phyloP scores from a whole-genome alignment of 2,329 filamentous ascomycete genomes.

The Penicillium sp. region DNA sequence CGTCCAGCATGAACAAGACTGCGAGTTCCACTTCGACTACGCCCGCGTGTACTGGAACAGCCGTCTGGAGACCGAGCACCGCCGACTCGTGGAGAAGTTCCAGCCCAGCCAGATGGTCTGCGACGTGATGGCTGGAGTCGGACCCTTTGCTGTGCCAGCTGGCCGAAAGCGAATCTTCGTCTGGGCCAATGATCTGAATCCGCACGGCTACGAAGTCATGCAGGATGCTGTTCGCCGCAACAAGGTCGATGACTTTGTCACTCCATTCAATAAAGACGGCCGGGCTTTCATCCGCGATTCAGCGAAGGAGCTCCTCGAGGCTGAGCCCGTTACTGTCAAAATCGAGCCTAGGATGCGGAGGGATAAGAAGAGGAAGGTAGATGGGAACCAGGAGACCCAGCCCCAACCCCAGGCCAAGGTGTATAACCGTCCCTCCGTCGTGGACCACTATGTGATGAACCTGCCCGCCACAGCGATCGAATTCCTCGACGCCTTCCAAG shows the following conservation, averaged over 20 bases:
- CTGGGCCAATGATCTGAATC: conserved; percentile 97
- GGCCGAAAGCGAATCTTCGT: conserved; percentile 90
- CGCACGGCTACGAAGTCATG: conserved; percentile 78
- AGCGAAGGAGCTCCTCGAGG: conserved; percentile 58
- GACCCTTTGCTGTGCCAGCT: conserved; percentile 90
- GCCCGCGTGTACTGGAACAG: conserved; percentile 98
- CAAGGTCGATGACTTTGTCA: conserved; percentile 78
- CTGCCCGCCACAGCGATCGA: conserved; percentile 86
- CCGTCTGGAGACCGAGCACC: conserved; percentile 86
- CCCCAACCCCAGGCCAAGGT: conserved; percentile 27
- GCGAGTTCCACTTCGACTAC: conserved; percentile 91
- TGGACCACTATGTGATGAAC: conserved; percentile 98
- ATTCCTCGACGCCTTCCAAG: conserved; percentile 78
- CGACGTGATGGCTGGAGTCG: conserved; percentile 97
- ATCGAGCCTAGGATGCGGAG: conserved; percentile 52
- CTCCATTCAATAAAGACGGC: conserved; percentile 80
- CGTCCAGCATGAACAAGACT: conserved; percentile 77
- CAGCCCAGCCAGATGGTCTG: conserved; percentile 84
- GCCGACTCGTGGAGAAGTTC: conserved; percentile 76
- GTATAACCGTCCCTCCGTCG: conserved; percentile 64
- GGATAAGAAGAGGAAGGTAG: conserved; percentile 27
- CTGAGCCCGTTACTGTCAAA: conserved; percentile 56
- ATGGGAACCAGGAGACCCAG: conserved; percentile 36
- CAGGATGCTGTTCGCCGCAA: conserved; percentile 73
- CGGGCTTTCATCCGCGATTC: conserved; percentile 76